A percentile compares a stretch with the other conserved stretches of the same genome.
phyloP scores from a whole-genome alignment of 1,284 basidiomycete genomes.

The Pascua guehoae region DNA sequence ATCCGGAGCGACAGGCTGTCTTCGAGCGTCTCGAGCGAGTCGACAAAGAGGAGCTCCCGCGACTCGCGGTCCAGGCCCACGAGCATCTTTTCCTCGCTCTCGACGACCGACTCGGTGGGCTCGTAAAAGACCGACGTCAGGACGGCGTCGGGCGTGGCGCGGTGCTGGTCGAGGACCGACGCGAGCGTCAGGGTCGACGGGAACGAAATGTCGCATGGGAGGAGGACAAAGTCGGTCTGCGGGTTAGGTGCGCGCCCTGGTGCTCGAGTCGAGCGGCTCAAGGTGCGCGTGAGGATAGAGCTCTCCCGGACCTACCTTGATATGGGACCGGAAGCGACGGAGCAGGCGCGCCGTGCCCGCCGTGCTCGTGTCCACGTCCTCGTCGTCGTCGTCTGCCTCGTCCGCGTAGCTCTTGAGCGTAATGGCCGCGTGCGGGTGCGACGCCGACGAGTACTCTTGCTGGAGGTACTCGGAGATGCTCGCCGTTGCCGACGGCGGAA shows the following conservation, averaged over 20 bases:
- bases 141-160: constrained; percentile 67
- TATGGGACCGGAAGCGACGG: constrained; percentile 39
- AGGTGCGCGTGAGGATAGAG: too few relatives aligned
- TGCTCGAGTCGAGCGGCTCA: too few relatives aligned
- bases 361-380: constrained; percentile 20
- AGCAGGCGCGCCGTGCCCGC: constrained; percentile 47
- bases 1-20: constrained; percentile 71
- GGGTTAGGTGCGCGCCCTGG: neutral
- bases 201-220: constrained; percentile 86
- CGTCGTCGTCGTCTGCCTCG: constrained; percentile 43
- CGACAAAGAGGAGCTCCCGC: constrained; percentile 67
- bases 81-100: constrained; percentile 47
- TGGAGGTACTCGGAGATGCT: constrained; percentile 71
- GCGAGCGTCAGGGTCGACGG: constrained; percentile 67
- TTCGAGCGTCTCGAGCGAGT: constrained; percentile 60
- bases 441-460: constrained; percentile 32
- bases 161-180: constrained; percentile 73
- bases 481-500: constrained; percentile 67
- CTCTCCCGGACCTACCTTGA: constrained; percentile 35
- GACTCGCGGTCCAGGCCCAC: constrained; percentile 48
- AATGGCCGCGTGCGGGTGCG: constrained; percentile 32
- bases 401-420: constrained; percentile 30
- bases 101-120: constrained; percentile 49
- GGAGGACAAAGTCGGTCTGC: constrained; percentile 75
- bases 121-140: constrained; percentile 77